Evolutionary conservation across 495 filamentous ascomycete genomes (phyloP), one percentile per base, ranked within the genome.

Genomic region (Platismatia glauca): DNA sequence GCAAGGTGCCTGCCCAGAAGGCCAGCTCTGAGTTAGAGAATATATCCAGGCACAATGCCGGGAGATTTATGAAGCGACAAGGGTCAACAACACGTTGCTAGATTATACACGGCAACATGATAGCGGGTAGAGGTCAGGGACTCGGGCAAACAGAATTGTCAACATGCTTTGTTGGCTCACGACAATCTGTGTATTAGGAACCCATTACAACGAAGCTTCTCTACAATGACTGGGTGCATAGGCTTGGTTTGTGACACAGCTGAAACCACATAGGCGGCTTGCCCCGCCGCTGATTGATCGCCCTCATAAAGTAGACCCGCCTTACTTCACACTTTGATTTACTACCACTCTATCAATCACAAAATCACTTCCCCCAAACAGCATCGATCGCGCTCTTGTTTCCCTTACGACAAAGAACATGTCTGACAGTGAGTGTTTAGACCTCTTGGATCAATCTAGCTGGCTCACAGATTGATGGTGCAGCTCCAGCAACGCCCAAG

Each of bases 391-490:
- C 7, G 35, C 52, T 33, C 27, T 39, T 58, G n/a, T 50, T 24
- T 55, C 38, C 18, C 29, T 38, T 43, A 22, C 33, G 33, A 35
- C 55, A 20, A 27, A 22, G 13, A 57, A 33, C 11, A 68, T 68
- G 66, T 59, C 66, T 34, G 63, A 68, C 35, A 59, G 66, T 68
- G 38, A 55, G 66, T 65, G 31, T 7, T 48, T 11, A 64, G 35
- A 48, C 29, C 16, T 41, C 55, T 48, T 44, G 22, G 20, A 7
- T 33, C 34, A 4, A 55, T 55, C 6, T 41, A 55, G 27, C 55
- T 20, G 41, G 43, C 24, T 48, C 48, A 46, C 61, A 57, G 15
- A 57, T 15, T 38, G 31, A 57, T 58, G 29, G 39, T 20, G 41
- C 38, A 64, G 58, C 59, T 31, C 61, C 65, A 38, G 31, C 41